Base-by-base conservation (phyloP, 1,139 yeast genomes). In the Magnusiomyces suaveolens region DNA sequence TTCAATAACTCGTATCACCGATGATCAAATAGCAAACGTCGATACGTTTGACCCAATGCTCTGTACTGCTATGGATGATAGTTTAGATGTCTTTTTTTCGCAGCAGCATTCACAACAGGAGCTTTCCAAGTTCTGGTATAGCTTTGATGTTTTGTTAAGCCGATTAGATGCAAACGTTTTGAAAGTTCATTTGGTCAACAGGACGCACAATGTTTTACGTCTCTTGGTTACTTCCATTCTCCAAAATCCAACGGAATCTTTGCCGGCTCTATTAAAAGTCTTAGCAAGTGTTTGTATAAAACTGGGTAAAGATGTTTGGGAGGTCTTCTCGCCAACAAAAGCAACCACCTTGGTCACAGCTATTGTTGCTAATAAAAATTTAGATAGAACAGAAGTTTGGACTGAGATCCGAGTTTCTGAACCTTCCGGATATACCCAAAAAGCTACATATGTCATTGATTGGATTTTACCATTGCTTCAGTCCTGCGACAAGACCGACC, bases 41-140 rank as follows among this genome's bases (percentile, higher is more conserved):
- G 50, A 52, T 2, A 62, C 56, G 21, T 55, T 60, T 47, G 62
- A 59, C 43, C 52, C 55, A 20, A 54, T 54, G 59, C 59, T 56
- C 39, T 57, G 53, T 48, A 52, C 25, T 32, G 51, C 59, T 24
- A 29, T 58, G 50, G 53, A 55, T 38, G 57, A 58, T 29, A 57
- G 53, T 3, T 51, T 51, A 26, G 58, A 48, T 12, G 52, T 46
- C 16, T 52, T 43, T 8, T 54, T 55, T 2, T 54, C 52, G 12
- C 48, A 46, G 4, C 43, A 10, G 3, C 48, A 23, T 33, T 46
- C 44, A 3, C 56, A 48, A 33, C 47, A n/a, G 20, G 51, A 48
- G 23, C 43, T 43, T 29, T 54, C 33, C 33, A 38, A 21, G 43
- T 55, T 39, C 51, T 57, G 53, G 52, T 48, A 47, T 16, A 50